Base-by-base conservation (phyloP, 2,329 filamentous ascomycete genomes). In the Achaetomium macrosporum region DNA sequence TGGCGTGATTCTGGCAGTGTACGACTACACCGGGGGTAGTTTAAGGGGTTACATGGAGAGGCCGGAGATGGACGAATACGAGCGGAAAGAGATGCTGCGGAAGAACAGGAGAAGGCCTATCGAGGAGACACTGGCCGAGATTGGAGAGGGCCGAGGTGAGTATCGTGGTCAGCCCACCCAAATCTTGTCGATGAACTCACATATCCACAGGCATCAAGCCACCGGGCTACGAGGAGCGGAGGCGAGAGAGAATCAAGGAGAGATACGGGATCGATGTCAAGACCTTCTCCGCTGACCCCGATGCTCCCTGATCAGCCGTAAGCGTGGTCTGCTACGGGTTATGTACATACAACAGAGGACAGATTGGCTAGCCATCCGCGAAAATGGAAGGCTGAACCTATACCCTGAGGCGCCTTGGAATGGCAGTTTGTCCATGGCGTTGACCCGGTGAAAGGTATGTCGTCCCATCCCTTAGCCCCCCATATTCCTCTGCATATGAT, bases 71-170 rank as follows among this genome's bases (percentile, higher is more conserved):
- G 78, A 81, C 49, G 88, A 92, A 68, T 89, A 87, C 57, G 85
- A 84, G 64, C 80, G 83, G 69, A 90, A 90, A 73, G 84, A 92
- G 69, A 77, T 76, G 58, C 58, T 91, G 67, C 81, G 89, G 68
- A 85, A 80, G 74, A 84, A 84, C 66, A 85, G 85, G 69, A 81
- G 89, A 68, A 75, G 84, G 66, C 86, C 89, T 25, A 76, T 82
- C 20, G 85, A 89, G 68, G 85, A 96, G 75, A 95, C 88, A 2
- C 74, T 96, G 59, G 80, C 82, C 20, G 81, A 92, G 65, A 66
- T 96, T 64, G 91, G 90, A 49, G 91, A 96, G 76, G 90, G 90
- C 61, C 82, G 90, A 81, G 89, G 89, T 92, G 79, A 65, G 76
- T 63, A 17, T 37, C 13, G 16, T 13, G 5, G 9, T 40, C 1